Base-by-base conservation (phyloP, 768 basidiomycete genomes). In the Hemileccinum impolitum region DNA sequence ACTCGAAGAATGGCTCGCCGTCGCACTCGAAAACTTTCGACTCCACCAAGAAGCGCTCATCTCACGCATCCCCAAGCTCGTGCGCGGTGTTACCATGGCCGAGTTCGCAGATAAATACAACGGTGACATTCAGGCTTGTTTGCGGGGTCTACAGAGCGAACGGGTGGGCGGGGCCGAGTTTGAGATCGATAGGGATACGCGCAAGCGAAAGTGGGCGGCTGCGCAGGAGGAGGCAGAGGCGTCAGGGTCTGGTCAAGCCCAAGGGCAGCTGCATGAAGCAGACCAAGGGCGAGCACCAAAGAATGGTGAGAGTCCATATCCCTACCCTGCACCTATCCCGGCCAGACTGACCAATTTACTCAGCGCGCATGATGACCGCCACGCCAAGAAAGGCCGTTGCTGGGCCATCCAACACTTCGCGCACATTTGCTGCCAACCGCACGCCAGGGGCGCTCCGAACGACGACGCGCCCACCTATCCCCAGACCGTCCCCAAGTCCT, bases 21-120 rank as follows among this genome's bases (percentile, higher is more conserved):
- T 85, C 63, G 77, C 79, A 4, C 81, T 90, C 45, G 81, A 87
- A 56, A 84, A 82, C 60, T 90, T 90, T 62, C 78, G 75, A 2
- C 75, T 84, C 21, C 85, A 86, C 58, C 85, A 88, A 61, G 87
- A 90, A 60, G 81, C 81, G 0, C 82, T 82, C 48, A 79, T 90
- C 3, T 78, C 77, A 15, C 80, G 84, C 43, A 86, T 90, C 28
- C 89, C 88, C 1, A 87, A 82, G 58, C 79, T 83, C 54, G 82
- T 91, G 31, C 79, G 87, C 30, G 70, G 70, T 25, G 81, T 90
- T 65, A 79, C 81, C 13, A 81, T 91, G 77, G 79, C 79, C 54
- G 87, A 90, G 38, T 89, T 91, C 64, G 84, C 81, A 15, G 79
- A 81, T 51, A 87, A 85, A 61, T 90, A 90, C 67, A 74, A 84